Evolutionary conservation across 768 basidiomycete species (phyloP).

Genomic region (Pleurotus sapidus): DNA sequence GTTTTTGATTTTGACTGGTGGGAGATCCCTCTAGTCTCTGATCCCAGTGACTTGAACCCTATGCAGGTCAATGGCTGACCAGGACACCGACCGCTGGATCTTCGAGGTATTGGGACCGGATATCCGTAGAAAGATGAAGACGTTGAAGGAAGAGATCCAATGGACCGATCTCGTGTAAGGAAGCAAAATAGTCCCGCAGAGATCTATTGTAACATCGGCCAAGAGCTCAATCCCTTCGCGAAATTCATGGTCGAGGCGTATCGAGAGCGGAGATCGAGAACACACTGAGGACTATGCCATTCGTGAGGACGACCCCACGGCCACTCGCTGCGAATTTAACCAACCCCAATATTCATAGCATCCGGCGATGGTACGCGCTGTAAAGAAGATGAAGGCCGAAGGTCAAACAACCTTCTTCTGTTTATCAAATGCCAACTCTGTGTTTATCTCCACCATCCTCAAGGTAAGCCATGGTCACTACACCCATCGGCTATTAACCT

Average conservation of each 20-base stretch:
- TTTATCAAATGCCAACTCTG: conserved; percentile 90
- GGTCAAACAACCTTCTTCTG: conserved; percentile 78
- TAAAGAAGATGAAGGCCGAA: conserved; percentile 68
- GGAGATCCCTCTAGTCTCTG: conserved; percentile 4
- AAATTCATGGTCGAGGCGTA: conserved; percentile 67
- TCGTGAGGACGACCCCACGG: conserved; percentile 48
- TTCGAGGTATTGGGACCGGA: conserved; percentile 86
- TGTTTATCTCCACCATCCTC: conserved; percentile 90
- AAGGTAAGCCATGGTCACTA: conserved; percentile 42
- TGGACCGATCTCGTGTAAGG: conserved; percentile 96
- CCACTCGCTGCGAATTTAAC: too few relatives aligned
- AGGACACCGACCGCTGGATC: conserved; percentile 94
- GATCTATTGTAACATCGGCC: conserved; percentile 8
- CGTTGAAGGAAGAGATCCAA: conserved; percentile 58
- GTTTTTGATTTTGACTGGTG: conserved; percentile 98
- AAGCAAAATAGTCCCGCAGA: neutral
- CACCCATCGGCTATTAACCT: neutral
- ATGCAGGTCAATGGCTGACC: conserved; percentile 84
- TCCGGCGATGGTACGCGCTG: conserved; percentile 93
- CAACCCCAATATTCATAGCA: conserved; percentile 51
- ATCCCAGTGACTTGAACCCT: neutral
- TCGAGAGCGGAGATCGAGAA: conserved; percentile 74
- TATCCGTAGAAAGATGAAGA: conserved; percentile 79
- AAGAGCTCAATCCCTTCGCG: conserved; percentile 68
- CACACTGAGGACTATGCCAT: conserved; percentile 79